These are phyloP conservation scores for Clonostachys chloroleuca DNA, from an alignment of 2,329 filamentous ascomycete genomes.

Conservation along the genomic window DNA sequence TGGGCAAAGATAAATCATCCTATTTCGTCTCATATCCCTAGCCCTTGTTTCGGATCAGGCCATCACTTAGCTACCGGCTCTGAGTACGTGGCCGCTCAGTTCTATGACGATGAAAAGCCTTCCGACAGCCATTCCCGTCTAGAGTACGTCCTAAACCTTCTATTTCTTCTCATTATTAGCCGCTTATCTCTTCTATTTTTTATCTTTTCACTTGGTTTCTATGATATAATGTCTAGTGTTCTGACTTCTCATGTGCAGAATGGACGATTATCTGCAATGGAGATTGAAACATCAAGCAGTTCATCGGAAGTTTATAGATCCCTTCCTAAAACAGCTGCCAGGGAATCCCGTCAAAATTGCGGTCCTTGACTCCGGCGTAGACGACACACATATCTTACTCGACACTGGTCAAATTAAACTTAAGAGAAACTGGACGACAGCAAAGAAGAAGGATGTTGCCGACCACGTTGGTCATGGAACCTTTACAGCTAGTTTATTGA, in stretches of 20 bases:
- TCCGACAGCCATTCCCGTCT: background rate
- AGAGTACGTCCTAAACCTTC: background rate
- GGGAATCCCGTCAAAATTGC: conserved; percentile 2
- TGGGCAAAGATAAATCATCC: too few relatives aligned
- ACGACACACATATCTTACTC: background rate
- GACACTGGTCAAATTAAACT: conserved; percentile 1
- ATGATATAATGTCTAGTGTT: background rate
- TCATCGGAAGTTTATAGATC: conserved; percentile 1
- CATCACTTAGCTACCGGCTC: too few relatives aligned
- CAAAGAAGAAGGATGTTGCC: background rate
- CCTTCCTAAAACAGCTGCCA: background rate
- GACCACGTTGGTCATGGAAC: conserved; percentile 5
- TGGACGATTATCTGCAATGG: background rate
- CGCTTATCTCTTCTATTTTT: too few relatives aligned
- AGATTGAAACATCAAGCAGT: conserved; percentile 1
- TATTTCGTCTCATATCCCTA: too few relatives aligned
- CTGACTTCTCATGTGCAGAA: background rate
- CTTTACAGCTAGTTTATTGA: conserved; percentile 1
- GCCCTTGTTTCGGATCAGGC: too few relatives aligned
- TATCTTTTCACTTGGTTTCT: too few relatives aligned
- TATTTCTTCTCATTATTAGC: too few relatives aligned
- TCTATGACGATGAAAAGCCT: background rate
- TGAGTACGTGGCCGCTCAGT: background rate
- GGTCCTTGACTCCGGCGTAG: conserved; percentile 5
- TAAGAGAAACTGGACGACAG: background rate